A percentile compares a stretch with the other conserved stretches of the same genome.
Conservation (phyloP, 495 filamentous ascomycete species). For the Oleoguttula mirabilis region DNA sequence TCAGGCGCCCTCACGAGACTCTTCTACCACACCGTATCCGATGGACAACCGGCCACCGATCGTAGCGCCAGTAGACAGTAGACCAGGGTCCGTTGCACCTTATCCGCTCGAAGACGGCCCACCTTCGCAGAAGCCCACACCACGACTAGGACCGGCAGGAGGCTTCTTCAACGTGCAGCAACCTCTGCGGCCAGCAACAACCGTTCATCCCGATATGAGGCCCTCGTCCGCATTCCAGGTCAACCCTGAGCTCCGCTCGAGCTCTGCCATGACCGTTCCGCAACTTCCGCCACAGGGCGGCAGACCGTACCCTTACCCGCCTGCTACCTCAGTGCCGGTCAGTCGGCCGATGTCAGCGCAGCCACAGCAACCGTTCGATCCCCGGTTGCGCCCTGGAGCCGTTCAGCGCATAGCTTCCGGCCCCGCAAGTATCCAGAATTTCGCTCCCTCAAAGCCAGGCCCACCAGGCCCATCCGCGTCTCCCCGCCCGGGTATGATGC, state of each 20-base stretch:
- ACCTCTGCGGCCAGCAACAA: constrained; percentile 25
- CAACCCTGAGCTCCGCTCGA: constrained; percentile 9
- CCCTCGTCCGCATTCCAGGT: constrained; percentile 18
- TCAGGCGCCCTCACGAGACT: constrained; percentile 5
- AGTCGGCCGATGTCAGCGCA: not conserved
- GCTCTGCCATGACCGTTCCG: constrained; percentile 6
- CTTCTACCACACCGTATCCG: constrained; percentile 48
- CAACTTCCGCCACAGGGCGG: not conserved
- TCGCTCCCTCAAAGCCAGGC: too few species aligned
- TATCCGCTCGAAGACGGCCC: constrained; percentile 42
- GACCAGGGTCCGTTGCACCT: constrained; percentile 34
- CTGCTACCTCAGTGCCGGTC: not conserved
- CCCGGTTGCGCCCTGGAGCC: not conserved
- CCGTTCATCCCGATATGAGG: constrained; percentile 24
- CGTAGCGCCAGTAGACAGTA: constrained; percentile 16
- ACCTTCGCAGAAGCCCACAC: constrained; percentile 18
- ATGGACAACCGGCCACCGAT: constrained; percentile 42
- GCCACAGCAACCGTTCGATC: not conserved
- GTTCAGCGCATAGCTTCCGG: not conserved
- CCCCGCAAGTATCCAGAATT: not conserved
- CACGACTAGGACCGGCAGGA: constrained; percentile 30
- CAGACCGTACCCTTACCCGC: not conserved
- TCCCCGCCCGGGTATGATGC: not conserved
- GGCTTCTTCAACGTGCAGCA: constrained; percentile 26
- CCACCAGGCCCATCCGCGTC: not conserved